These are phyloP conservation scores for Trichophyton equinum DNA, from an alignment of 2,329 filamentous ascomycete species.

Conservation along the genomic window DNA sequence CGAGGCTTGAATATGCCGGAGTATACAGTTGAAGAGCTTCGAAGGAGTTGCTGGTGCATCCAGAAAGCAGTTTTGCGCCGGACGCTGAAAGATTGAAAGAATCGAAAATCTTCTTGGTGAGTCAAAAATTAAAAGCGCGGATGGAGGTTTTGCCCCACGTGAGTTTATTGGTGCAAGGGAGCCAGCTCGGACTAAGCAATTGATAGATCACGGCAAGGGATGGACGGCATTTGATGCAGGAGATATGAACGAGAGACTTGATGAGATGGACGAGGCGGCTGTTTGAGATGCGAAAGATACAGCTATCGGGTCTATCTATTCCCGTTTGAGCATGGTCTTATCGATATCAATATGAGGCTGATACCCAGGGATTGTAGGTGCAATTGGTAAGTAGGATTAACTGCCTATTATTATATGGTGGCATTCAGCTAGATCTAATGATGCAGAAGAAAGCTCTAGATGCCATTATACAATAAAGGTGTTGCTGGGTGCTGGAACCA, in stretches of 20 bases:
- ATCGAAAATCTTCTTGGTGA: background rate
- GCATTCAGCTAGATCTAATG: background rate
- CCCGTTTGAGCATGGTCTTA: slow-evolving; percentile 2
- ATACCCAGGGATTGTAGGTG: background rate
- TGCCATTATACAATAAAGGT: too few species aligned
- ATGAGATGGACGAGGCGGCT: background rate
- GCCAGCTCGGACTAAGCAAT: background rate
- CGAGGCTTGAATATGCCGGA: background rate
- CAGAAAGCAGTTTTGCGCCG: background rate
- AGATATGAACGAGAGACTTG: background rate
- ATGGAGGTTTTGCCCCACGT: background rate
- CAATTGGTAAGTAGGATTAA: background rate
- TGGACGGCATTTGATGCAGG: background rate
- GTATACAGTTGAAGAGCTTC: background rate
- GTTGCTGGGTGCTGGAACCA: too few species aligned
- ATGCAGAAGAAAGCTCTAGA: too few species aligned
- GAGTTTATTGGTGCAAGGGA: background rate
- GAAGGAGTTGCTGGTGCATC: slow-evolving; percentile 3
- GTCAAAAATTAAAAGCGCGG: background rate
- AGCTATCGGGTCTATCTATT: slow-evolving; percentile 1
- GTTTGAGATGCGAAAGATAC: background rate
- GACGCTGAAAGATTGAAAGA: background rate
- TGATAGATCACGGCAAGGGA: background rate
- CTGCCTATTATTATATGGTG: background rate
- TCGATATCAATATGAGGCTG: background rate